Conservation (phyloP, 1,139 yeast species). For the Diutina ranongensis region DNA sequence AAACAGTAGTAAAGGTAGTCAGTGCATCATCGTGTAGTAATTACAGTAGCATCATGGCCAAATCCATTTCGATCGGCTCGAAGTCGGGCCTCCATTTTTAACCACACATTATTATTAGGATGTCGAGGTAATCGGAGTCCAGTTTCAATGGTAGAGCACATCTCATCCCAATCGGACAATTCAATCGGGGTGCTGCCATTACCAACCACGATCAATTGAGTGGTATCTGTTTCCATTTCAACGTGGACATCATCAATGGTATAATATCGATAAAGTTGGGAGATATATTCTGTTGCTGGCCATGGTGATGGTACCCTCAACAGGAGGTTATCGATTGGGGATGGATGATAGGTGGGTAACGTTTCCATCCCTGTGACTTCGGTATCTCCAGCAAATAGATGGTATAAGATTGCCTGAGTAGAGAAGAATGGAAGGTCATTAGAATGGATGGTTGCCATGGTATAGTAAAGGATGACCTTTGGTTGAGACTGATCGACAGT, state of each 20-base stretch:
- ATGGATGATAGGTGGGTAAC: neutral
- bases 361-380: neutral
- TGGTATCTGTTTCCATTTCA: neutral
- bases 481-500: constrained; percentile 27
- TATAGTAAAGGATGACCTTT: constrained; percentile 27
- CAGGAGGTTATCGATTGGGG: neutral
- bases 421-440: constrained; percentile 53
- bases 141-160: neutral
- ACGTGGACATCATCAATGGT: neutral
- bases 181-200: neutral
- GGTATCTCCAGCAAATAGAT: constrained; percentile 39
- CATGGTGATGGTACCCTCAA: neutral
- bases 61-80: neutral
- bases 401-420: constrained; percentile 45
- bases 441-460: constrained; percentile 33
- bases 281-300: neutral
- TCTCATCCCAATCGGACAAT: neutral
- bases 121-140: neutral
- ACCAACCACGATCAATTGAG: neutral
- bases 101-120: constrained; percentile 2
- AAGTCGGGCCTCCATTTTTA: neutral
- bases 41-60: neutral
- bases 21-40: neutral
- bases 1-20: neutral
- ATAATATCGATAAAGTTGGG: neutral